Percentiles rank a stretch among this genome's conserved stretches.
These are phyloP conservation scores for Vitis hybrid DNA, from an alignment of 177 flowering plant species.

Conservation along the genomic window DNA sequence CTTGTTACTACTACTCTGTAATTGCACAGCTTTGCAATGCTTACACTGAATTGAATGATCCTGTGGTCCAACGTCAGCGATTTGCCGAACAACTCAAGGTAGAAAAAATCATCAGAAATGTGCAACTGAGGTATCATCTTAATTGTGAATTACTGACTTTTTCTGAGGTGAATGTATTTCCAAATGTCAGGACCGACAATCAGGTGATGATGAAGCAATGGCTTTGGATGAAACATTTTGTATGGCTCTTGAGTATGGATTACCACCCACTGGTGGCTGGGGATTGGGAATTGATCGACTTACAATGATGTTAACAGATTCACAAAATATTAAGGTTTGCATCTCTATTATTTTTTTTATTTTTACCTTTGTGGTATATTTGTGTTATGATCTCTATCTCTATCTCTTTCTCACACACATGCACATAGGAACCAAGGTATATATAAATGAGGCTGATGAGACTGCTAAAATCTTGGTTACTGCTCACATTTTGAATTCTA, in stretches of 20 bases:
- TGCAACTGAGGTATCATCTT: background rate
- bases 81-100: slow-evolving; percentile 98
- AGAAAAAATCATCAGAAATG: slow-evolving; percentile 2
- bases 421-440: too few relatives aligned
- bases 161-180: slow-evolving; percentile 1
- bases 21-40: slow-evolving; percentile 86
- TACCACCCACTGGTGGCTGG: slow-evolving; percentile 99
- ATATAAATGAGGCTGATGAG: too few relatives aligned
- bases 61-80: slow-evolving; percentile 90
- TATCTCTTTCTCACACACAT: too few relatives aligned
- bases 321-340: slow-evolving; percentile 90
- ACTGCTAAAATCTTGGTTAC: background rate
- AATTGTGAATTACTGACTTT: background rate
- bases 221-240: slow-evolving; percentile 92
- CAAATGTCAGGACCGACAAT: slow-evolving; percentile 75
- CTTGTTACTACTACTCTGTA: background rate
- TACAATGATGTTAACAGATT: slow-evolving; percentile 87
- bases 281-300: slow-evolving; percentile 96
- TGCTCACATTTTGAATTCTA: slow-evolving; percentile 1
- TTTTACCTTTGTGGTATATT: background rate
- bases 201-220: slow-evolving; percentile 99
- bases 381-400: background rate
- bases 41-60: slow-evolving; percentile 97
- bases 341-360: background rate
- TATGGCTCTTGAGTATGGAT: slow-evolving; percentile 87